Evolutionary conservation across 1,139 yeast genomes (phyloP).

Genomic region (Suhomyces bokatorum): DNA sequence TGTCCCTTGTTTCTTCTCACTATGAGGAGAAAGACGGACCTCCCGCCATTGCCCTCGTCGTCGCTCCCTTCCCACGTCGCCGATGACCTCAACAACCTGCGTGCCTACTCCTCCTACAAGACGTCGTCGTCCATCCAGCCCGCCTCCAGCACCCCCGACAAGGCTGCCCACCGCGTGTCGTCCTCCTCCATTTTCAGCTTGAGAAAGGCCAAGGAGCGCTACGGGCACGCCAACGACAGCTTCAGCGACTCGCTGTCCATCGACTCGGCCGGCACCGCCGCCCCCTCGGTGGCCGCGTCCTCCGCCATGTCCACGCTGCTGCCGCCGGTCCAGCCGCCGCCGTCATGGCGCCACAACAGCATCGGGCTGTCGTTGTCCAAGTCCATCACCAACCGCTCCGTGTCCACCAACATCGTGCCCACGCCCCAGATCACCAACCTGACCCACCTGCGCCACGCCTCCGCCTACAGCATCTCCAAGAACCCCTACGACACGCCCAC

Average conservation of each 20-base stretch:
- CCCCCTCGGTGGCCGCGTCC: constrained; percentile 1
- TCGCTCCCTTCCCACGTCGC: constrained; percentile 24
- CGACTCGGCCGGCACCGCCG: constrained; percentile 34
- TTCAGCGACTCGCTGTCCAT: constrained; percentile 37
- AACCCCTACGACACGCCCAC: constrained; percentile 36
- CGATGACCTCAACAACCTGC: constrained; percentile 37
- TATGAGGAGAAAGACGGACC: constrained; percentile 16
- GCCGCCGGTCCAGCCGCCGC: constrained; percentile 5
- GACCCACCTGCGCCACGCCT: constrained; percentile 42
- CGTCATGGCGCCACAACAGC: constrained; percentile 12
- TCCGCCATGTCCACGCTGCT: constrained; percentile 5
- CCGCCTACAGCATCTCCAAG: constrained; percentile 35
- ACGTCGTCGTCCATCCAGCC: constrained; percentile 10
- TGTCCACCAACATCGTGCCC: constrained; percentile 30
- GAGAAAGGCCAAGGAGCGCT: constrained; percentile 26
- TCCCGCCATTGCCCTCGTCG: constrained; percentile 6
- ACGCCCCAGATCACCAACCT: constrained; percentile 33
- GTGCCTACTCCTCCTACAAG: constrained; percentile 27
- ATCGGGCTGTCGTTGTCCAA: constrained; percentile 12
- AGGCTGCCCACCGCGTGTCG: constrained; percentile 28
- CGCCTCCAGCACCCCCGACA: constrained; percentile 4
- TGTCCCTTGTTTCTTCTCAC: neutral
- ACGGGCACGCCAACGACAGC: constrained; percentile 28
- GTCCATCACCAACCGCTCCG: constrained; percentile 19
- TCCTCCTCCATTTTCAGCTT: constrained; percentile 44